Evolutionary conservation across 2,329 filamentous ascomycete genomes (phyloP).

Genomic region (Penicillium sp.): DNA sequence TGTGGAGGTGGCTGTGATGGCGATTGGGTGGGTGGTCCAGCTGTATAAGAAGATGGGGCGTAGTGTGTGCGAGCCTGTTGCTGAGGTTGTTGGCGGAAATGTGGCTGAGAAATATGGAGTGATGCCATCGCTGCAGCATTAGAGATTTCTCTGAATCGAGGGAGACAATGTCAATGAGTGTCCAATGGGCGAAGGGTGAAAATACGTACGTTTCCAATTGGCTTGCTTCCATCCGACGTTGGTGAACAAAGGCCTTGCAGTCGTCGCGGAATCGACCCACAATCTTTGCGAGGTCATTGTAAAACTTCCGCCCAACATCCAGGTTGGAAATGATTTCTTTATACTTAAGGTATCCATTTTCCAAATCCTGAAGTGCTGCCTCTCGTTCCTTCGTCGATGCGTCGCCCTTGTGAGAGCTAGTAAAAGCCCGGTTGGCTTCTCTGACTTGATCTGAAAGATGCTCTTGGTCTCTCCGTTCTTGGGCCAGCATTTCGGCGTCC

Average conservation of each 20-base stretch:
- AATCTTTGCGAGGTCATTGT: constrained; percentile 89
- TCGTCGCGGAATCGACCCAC: constrained; percentile 81
- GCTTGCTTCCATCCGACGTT: constrained; percentile 74
- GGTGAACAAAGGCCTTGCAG: constrained; percentile 70
- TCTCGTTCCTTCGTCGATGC: constrained; percentile 70
- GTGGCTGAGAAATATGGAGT: constrained; percentile 47
- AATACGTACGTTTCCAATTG: constrained; percentile 66
- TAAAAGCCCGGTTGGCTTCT: constrained; percentile 74
- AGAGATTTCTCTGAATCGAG: constrained; percentile 50
- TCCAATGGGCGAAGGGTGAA: background rate
- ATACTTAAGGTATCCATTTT: constrained; percentile 91
- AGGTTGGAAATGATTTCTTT: constrained; percentile 92
- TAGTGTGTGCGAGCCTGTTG: constrained; percentile 28
- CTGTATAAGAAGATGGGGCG: constrained; percentile 35
- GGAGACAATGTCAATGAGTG: constrained; percentile 8
- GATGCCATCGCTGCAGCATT: constrained; percentile 55
- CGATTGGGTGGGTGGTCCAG: constrained; percentile 35
- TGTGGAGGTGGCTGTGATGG: constrained; percentile 43
- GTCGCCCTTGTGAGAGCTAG: constrained; percentile 65
- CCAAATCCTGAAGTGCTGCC: constrained; percentile 77
- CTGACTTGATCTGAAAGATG: constrained; percentile 65
- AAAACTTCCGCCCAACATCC: constrained; percentile 89
- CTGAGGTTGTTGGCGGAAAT: constrained; percentile 30
- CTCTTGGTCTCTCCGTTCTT: constrained; percentile 73
- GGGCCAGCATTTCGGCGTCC: constrained; percentile 66